phyloP scores from a whole-genome alignment of 129 eudicot genomes.

The Flaveria linearis region DNA sequence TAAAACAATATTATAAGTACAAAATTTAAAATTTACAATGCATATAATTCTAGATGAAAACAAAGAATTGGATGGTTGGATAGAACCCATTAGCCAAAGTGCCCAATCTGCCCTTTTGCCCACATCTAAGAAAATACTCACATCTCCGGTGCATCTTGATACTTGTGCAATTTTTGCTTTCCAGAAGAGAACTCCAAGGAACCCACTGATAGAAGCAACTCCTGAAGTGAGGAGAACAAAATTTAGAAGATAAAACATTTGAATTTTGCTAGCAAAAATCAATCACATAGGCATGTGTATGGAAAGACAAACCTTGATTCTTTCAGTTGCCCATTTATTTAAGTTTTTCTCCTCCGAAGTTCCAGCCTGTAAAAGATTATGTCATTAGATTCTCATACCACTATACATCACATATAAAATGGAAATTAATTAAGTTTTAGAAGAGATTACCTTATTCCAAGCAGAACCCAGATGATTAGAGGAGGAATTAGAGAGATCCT shows the following conservation, averaged over 20 bases:
- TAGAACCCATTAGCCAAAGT: neutral
- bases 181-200: constrained; percentile 83
- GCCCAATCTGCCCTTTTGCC: neutral
- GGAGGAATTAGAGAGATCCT: constrained; percentile 45
- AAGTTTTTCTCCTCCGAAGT: constrained; percentile 97
- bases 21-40: neutral
- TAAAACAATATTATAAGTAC: neutral
- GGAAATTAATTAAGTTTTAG: neutral
- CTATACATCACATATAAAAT: neutral
- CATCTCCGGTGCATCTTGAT: constrained; percentile 86
- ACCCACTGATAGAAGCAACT: constrained; percentile 60
- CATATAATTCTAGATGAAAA: neutral
- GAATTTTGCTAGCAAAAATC: neutral
- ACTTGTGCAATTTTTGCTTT: constrained; percentile 81
- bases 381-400: neutral
- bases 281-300: neutral
- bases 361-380: constrained; percentile 64
- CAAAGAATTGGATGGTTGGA: neutral
- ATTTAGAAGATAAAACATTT: neutral
- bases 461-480: constrained; percentile 92
- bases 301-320: constrained; percentile 65
- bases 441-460: constrained; percentile 69
- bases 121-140: constrained; percentile 43
- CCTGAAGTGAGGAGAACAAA: constrained; percentile 47
- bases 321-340: constrained; percentile 82